phyloP scores from a whole-genome alignment of 768 basidiomycete genomes.

The Auricularia sp. region DNA sequence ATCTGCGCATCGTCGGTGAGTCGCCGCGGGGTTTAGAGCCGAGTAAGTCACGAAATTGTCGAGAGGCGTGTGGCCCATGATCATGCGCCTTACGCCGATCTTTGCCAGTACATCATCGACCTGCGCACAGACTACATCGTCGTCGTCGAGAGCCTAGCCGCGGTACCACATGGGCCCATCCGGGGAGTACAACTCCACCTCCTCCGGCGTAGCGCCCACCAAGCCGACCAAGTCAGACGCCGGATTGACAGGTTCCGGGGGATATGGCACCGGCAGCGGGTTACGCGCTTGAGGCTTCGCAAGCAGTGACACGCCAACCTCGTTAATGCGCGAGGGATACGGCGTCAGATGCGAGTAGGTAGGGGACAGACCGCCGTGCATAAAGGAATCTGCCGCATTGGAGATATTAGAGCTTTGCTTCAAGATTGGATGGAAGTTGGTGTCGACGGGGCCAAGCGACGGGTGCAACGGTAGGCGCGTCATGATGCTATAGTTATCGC shows the following conservation, averaged over 20 bases:
- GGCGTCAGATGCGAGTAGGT: constrained; percentile 27
- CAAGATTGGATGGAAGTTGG: constrained; percentile 8
- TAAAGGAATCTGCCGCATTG: constrained; percentile 26
- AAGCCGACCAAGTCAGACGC: constrained; percentile 22
- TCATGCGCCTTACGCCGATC: constrained; percentile 24
- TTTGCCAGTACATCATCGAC: constrained; percentile 22
- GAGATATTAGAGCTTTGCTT: constrained; percentile 11
- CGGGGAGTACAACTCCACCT: constrained; percentile 27
- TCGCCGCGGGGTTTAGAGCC: no score
- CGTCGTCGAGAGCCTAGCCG: constrained; percentile 25
- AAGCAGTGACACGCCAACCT: constrained; percentile 27
- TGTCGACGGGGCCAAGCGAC: constrained; percentile 9
- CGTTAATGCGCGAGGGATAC: constrained; percentile 29
- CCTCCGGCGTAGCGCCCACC: constrained; percentile 19
- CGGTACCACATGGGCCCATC: constrained; percentile 34
- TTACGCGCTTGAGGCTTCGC: constrained; percentile 20
- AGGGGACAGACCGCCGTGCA: constrained; percentile 33
- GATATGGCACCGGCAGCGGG: constrained; percentile 25
- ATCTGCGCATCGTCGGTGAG: constrained; percentile 14
- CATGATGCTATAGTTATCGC: constrained; percentile 25
- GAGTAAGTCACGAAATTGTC: constrained; percentile 18
- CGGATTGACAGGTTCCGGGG: constrained; percentile 15
- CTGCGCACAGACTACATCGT: constrained; percentile 24
- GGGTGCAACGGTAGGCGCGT: constrained; percentile 20
- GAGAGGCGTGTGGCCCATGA: constrained; percentile 39